Percentiles rank a stretch among this genome's conserved stretches.
These are phyloP conservation scores for Macrotyloma uniflorum DNA, from an alignment of 306 rosid species.

Conservation along the genomic window DNA sequence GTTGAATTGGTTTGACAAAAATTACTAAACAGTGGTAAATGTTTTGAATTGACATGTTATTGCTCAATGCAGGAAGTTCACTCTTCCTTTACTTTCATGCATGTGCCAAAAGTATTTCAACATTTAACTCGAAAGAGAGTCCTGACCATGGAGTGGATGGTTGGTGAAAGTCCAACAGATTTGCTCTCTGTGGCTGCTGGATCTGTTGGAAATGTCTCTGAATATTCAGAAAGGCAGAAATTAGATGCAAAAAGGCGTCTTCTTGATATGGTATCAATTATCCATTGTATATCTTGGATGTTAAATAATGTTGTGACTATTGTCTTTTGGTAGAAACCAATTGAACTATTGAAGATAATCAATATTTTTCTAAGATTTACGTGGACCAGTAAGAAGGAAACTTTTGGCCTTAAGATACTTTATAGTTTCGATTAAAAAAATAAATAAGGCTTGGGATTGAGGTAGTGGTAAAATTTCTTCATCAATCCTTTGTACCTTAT, in stretches of 20 bases:
- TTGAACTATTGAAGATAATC: constrained; percentile 5
- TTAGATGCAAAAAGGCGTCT: constrained; percentile 80
- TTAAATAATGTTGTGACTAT: not conserved
- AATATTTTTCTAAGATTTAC: constrained; percentile 1
- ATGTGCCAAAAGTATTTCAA: constrained; percentile 68
- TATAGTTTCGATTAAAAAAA: constrained; percentile 18
- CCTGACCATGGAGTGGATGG: constrained; percentile 96
- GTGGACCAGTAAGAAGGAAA: constrained; percentile 1
- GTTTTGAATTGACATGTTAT: constrained; percentile 38
- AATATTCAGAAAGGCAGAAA: constrained; percentile 65
- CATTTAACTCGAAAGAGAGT: constrained; percentile 82
- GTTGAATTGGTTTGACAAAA: constrained; percentile 36
- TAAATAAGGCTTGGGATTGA: constrained; percentile 19
- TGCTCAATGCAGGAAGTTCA: constrained; percentile 75
- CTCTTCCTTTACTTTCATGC: constrained; percentile 70
- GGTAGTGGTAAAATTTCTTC: constrained; percentile 28
- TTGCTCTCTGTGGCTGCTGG: constrained; percentile 66
- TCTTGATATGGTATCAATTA: constrained; percentile 77
- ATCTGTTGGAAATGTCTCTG: constrained; percentile 48
- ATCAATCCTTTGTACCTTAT: constrained; percentile 19
- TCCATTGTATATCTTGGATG: constrained; percentile 23
- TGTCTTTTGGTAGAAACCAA: constrained; percentile 1
- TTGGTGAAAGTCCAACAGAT: constrained; percentile 92
- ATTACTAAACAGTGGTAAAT: not conserved
- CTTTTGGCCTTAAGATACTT: constrained; percentile 20